A percentile compares a stretch with the other conserved stretches of the same genome.
Evolutionary conservation across 2,329 filamentous ascomycete species (phyloP).

Genomic region (Talaromyces islandicus): DNA sequence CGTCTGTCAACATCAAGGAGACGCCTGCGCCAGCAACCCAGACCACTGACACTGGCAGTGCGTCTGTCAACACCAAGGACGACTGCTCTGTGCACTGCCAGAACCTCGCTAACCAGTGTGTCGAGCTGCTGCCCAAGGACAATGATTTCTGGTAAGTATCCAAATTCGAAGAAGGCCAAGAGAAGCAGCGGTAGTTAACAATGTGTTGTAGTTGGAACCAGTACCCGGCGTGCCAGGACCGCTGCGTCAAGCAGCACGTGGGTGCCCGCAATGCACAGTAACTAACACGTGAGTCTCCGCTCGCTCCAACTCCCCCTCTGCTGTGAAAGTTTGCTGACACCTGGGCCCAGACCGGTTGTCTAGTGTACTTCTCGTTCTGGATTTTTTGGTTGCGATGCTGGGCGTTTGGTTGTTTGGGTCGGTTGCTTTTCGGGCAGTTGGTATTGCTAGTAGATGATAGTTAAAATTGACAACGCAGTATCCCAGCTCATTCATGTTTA

Average conservation of each 20-base stretch:
- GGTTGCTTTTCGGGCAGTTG: neutral
- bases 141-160: slow-evolving; percentile 9
- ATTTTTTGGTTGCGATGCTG: neutral
- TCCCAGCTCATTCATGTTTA: neutral
- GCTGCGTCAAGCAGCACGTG: slow-evolving; percentile 7
- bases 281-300: slow-evolving; percentile 1
- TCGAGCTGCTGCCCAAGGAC: slow-evolving; percentile 2
- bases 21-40: neutral
- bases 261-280: neutral
- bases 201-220: slow-evolving; percentile 1
- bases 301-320: neutral
- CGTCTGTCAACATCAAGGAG: neutral
- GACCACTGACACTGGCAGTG: neutral
- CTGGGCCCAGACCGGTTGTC: neutral
- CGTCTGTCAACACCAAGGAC: slow-evolving; percentile 3
- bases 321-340: neutral
- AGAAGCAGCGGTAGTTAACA: neutral
- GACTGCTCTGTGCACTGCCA: slow-evolving; percentile 7
- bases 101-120: slow-evolving; percentile 4
- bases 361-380: neutral
- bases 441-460: neutral
- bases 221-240: slow-evolving; percentile 9
- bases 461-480: neutral
- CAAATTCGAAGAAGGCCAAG: neutral
- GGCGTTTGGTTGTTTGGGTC: neutral